These are phyloP conservation scores for Podaxis sp. DNA, from an alignment of 768 basidiomycete genomes.

Conservation along the genomic window DNA sequence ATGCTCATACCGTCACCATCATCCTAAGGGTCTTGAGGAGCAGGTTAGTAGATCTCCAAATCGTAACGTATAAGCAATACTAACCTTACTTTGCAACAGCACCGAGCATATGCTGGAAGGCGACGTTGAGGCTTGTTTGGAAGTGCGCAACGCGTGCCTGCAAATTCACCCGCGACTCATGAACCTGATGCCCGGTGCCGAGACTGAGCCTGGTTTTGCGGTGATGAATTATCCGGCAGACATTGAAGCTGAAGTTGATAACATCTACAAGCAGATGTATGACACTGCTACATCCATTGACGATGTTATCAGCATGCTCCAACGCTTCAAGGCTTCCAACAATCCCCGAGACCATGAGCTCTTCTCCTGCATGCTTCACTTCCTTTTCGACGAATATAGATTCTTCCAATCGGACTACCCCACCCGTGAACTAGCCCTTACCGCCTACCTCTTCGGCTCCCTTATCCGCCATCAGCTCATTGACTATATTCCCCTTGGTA, in stretches of 20 bases:
- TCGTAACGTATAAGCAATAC: neutral
- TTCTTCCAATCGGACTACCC: constrained; percentile 98
- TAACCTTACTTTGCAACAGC: constrained; percentile 30
- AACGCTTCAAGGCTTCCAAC: constrained; percentile 77
- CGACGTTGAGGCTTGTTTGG: constrained; percentile 82
- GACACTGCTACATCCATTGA: constrained; percentile 92
- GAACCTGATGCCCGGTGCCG: constrained; percentile 83
- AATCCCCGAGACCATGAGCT: constrained; percentile 89
- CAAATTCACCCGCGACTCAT: constrained; percentile 96
- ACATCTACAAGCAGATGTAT: constrained; percentile 98
- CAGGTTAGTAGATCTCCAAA: constrained; percentile 45
- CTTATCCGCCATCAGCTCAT: constrained; percentile 92
- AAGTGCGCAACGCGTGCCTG: constrained; percentile 88
- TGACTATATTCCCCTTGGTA: constrained; percentile 90
- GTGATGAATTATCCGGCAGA: constrained; percentile 87
- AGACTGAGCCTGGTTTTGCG: constrained; percentile 86
- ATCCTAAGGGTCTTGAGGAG: constrained; percentile 87
- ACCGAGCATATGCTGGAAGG: constrained; percentile 69
- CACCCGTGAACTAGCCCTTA: constrained; percentile 90
- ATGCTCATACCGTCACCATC: constrained; percentile 84
- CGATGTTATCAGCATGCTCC: constrained; percentile 86
- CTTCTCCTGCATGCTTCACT: constrained; percentile 99
- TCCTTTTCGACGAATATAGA: constrained; percentile 99
- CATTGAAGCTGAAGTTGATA: constrained; percentile 89
- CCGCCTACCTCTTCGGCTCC: constrained; percentile 93